Evolutionary conservation across 306 rosid genomes (phyloP), one percentile per base, ranked within the genome.

Genomic region (Glycine latifolia): DNA sequence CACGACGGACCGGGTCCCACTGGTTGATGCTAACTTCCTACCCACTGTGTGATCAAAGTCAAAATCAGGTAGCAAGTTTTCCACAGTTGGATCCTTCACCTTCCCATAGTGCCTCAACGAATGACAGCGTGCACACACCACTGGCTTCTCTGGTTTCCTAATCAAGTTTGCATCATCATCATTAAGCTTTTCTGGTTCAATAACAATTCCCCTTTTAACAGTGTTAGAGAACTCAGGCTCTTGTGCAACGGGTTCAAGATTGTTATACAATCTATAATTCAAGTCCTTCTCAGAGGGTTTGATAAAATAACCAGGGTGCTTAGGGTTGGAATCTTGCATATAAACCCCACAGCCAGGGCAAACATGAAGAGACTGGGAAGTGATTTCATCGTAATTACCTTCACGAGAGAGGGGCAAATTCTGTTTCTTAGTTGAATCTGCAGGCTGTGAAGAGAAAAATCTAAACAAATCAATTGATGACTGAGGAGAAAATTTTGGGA

Each of bases 321-420:
- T 91, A 10, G 97, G 89, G 69, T 88, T 89, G 4, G 79, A 85
- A 76, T 86, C 85, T 56, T 95, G 99, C 97, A 95, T 90, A 52
- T 86, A 84, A 79, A 95, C 94, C 69, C 99, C 99, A 80, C 99
- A 95, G 26, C 99, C 98, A 71, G 91, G 94, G 87, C 97, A 95
- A 52, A 93, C 90, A 46, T 12, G 71, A 75, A 70, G 69, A 61
- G 82, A 75, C 53, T 49, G 76, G 76, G 92, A 70, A 65, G 74
- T 46, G 41, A 84, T 55, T 84, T 91, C 99, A 55, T 90, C 93
- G 31, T 77, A 95, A 83, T 95, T 95, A 37, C 99, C 99, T 10
- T 95, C 99, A 11, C 97, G 97, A 54, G 82, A 83, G 65, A 92
- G 88, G 11, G 84, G 70, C 10, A 87, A 76, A 5, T 79, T 85